Evolutionary conservation across 148 eudicot species (phyloP), one percentile per base, ranked within the genome.

Genomic region (Limonium bicolor): DNA sequence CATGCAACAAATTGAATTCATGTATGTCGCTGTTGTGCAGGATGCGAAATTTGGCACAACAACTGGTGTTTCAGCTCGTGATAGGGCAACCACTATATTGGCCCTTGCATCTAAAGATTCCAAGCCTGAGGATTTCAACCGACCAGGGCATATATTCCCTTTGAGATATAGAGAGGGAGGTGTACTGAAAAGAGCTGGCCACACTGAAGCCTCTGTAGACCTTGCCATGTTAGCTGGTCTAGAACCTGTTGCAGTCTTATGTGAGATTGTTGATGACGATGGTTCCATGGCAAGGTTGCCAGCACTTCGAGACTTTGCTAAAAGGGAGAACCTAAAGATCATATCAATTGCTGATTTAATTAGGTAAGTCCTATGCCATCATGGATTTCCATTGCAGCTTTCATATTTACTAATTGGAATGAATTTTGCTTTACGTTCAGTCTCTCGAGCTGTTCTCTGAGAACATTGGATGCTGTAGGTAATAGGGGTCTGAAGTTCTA

Each of bases 201-300:
- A 78, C 55, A 78, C 86, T 26, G 86, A 78, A 59, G 86, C 86
- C 40, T 68, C 86, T 15, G 67, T 78, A 21, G 86, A 78, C 56
- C 72, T 78, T 36, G 29, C 86, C 10, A 16, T 73, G 56, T 58
- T 78, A 41, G 86, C 80, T 29, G 86, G 80, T 18, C 62, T 73
- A 1, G 80, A 65, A 24, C 74, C 77, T 21, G 80, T 68, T 32
- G 77, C 68, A 8, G 86, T 78, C 46, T 27, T 78, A 23, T 78
- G 86, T 64, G 86, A 78, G 73, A 49, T 78, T 50, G 86, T 78
- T 18, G 80, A 78, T 45, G 86, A 78, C 53, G 86, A 78, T 70
- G 86, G 86, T 46, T 78, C 86, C 36, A 78, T 78, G 86, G 80
- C 86, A 52, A 65, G 86, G 56, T 46, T 78, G 34, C 86, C 80